These are phyloP conservation scores for Aspergillus hortae DNA, from an alignment of 2,329 filamentous ascomycete genomes.

Conservation along the genomic window DNA sequence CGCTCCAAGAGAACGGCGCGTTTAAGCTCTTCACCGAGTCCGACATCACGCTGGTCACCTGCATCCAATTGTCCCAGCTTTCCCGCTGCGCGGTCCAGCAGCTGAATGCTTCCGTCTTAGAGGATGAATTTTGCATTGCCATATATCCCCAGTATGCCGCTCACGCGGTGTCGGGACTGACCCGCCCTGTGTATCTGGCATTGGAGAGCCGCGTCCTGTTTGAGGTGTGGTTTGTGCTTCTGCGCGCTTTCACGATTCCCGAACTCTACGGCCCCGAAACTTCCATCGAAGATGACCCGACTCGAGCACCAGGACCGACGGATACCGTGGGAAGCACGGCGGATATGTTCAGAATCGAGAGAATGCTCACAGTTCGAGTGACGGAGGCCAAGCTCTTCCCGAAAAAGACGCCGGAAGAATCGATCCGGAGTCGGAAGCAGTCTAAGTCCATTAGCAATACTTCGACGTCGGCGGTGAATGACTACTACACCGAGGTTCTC, in stretches of 20 bases:
- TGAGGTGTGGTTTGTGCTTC: constrained; percentile 92
- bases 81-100: constrained; percentile 88
- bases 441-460: constrained; percentile 26
- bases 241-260: constrained; percentile 87
- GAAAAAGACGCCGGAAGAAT: constrained; percentile 28
- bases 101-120: constrained; percentile 82
- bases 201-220: constrained; percentile 86
- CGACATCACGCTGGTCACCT: constrained; percentile 73
- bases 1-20: constrained; percentile 89
- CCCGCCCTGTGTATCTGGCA: constrained; percentile 84
- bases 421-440: constrained; percentile 30
- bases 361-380: constrained; percentile 56
- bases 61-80: constrained; percentile 83
- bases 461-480: constrained; percentile 29
- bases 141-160: constrained; percentile 92
- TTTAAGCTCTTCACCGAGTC: constrained; percentile 87
- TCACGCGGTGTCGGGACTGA: constrained; percentile 68
- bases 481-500: constrained; percentile 48
- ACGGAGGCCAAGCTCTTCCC: constrained; percentile 58
- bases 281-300: constrained; percentile 40
- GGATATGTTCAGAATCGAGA: constrained; percentile 66
- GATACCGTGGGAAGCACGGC: constrained; percentile 36
- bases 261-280: constrained; percentile 74
- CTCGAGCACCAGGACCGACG: constrained; percentile 27
- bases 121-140: constrained; percentile 89